phyloP scores from a whole-genome alignment of 2,329 filamentous ascomycete species.

The Monilinia laxa region DNA sequence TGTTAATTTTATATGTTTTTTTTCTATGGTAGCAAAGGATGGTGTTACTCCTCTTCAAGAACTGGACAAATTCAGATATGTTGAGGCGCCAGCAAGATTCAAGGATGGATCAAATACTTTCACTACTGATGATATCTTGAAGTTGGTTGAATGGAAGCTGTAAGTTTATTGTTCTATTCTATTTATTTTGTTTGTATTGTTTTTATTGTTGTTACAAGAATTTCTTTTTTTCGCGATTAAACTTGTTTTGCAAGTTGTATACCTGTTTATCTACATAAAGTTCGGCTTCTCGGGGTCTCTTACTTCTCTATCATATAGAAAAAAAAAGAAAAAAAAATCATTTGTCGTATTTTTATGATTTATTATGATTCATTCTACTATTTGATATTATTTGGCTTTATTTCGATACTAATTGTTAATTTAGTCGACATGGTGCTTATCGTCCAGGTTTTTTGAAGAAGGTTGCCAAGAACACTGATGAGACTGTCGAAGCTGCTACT shows the following conservation, averaged over 20 bases:
- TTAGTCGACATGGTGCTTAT: constrained; percentile 56
- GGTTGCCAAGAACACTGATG: constrained; percentile 54
- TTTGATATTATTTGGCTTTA: neutral
- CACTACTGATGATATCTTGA: constrained; percentile 57
- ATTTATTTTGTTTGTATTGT: neutral
- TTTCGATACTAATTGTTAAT: constrained; percentile 9
- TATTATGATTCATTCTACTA: neutral
- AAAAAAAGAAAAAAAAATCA: constrained; percentile 6
- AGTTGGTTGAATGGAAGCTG: constrained; percentile 70
- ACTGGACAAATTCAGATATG: constrained; percentile 62
- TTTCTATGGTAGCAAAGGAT: constrained; percentile 31
- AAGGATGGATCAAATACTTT: constrained; percentile 37
- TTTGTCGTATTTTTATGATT: constrained; percentile 10
- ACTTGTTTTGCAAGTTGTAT: constrained; percentile 22
- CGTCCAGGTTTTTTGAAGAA: constrained; percentile 60
- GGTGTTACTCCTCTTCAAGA: constrained; percentile 45
- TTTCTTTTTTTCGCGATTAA: constrained; percentile 9
- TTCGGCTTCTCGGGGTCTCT: constrained; percentile 5
- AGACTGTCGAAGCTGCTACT: constrained; percentile 50
- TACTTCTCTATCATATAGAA: constrained; percentile 3
- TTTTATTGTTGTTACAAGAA: constrained; percentile 9
- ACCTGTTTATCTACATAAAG: neutral
- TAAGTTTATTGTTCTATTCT: constrained; percentile 43
- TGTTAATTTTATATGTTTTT: constrained; percentile 25
- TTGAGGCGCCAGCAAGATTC: constrained; percentile 52